phyloP scores from a whole-genome alignment of 116 monocot species.

The Dioscorea cayenensis region DNA sequence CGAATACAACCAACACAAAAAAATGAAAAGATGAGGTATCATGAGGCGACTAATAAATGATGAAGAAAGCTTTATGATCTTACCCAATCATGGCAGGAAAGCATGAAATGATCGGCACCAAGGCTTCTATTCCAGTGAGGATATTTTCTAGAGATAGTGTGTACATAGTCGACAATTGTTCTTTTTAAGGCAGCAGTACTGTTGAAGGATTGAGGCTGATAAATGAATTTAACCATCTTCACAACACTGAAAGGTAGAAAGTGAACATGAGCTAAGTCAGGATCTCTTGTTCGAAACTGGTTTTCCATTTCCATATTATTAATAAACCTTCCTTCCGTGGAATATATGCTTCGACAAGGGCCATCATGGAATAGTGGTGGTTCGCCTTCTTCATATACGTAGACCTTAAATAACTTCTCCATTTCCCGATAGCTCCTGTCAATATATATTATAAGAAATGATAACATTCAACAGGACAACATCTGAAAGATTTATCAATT shows the following conservation, averaged over 20 bases:
- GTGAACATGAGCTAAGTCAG: slow-evolving; percentile 53
- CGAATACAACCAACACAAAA: too few species aligned
- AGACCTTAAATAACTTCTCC: slow-evolving; percentile 79
- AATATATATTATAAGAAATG: background rate
- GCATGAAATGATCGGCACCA: slow-evolving; percentile 89
- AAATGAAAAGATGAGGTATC: too few species aligned
- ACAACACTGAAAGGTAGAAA: slow-evolving; percentile 88
- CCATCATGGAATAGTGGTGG: slow-evolving; percentile 89
- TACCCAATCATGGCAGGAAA: slow-evolving; percentile 97
- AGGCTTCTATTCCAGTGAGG: slow-evolving; percentile 73
- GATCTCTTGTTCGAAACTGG: slow-evolving; percentile 50
- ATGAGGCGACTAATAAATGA: background rate
- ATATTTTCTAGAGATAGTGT: slow-evolving; percentile 30
- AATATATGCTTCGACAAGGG: slow-evolving; percentile 78
- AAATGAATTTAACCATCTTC: slow-evolving; percentile 67
- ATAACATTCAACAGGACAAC: background rate
- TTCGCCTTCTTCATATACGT: slow-evolving; percentile 84
- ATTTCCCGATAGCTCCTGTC: slow-evolving; percentile 89
- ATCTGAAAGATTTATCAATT: background rate
- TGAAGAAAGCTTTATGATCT: background rate
- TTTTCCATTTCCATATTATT: slow-evolving; percentile 60
- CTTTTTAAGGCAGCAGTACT: slow-evolving; percentile 29
- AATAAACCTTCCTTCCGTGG: slow-evolving; percentile 81
- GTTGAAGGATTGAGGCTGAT: slow-evolving; percentile 31
- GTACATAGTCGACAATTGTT: slow-evolving; percentile 57